Evolutionary conservation across 192 early-diverging fungal species (phyloP), one percentile per base, ranked within the genome.

Genomic region (Dispira simplex): DNA sequence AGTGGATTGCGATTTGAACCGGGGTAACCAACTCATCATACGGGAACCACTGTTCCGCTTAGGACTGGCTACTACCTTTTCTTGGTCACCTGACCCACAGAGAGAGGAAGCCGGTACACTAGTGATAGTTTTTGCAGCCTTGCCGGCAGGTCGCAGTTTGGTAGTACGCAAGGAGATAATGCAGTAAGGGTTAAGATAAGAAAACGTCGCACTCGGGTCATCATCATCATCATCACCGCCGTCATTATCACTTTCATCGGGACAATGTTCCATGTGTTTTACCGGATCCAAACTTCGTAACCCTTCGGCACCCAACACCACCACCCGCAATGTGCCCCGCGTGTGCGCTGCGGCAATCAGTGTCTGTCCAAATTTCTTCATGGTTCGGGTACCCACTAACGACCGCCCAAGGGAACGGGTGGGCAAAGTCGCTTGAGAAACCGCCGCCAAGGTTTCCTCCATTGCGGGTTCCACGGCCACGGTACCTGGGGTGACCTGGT

Each of bases 171-270:
- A 44, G 43, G 12, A 27, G 32, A 60, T 44, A 2, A 43, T 43
- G 43, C 58, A 60, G 43, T 60, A 60, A 28, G 58, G 58, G 14
- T 60, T 60, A 12, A 60, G 58, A 13, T 60, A 44, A 18, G 58
- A 60, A 43, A 60, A 44, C 32, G 58, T 4, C 32, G 58, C 13
- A 12, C 1, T 2, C 3, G 32, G 11, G 8, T 56, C 54, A 44
- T 60, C 3, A 1, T 14, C 32, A 44, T 28, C 21, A 8, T 21
- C 25, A 6, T 9, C 16, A 32, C 18, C 27, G n/a, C n/a, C n/a
- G n/a, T n/a, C n/a, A n/a, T n/a, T n/a, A 27, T 20, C 13, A 27
- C 13, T 14, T 3, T 56, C 21, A 9, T 16, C 48, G 9, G 18
- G 18, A 23, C 16, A 16, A 9, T 51, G 48, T 51, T 23, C 18